Evolutionary conservation across 2,329 filamentous ascomycete species (phyloP).

Genomic region (Colletotrichum liriopes): DNA sequence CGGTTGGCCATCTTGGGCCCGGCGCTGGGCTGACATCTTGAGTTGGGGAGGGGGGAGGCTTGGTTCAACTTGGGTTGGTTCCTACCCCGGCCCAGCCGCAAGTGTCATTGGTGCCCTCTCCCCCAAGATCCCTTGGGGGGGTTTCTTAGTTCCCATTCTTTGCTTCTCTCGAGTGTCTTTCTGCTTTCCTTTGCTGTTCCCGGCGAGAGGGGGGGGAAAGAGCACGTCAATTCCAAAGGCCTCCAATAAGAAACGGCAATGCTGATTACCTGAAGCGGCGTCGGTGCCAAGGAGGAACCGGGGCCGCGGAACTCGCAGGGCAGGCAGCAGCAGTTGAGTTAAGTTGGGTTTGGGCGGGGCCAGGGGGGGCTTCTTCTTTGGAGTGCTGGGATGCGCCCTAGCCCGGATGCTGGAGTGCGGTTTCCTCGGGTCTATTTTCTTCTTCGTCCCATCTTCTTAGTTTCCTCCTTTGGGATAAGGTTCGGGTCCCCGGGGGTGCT

Average conservation of each 20-base stretch:
- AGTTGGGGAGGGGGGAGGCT: neutral
- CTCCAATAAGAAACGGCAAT: neutral
- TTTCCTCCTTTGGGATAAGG: neutral
- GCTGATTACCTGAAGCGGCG: neutral
- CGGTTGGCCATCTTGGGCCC: neutral
- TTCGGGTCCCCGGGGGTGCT: neutral
- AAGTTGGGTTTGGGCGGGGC: neutral
- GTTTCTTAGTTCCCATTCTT: neutral
- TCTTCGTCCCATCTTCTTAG: neutral
- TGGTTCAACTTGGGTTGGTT: no score
- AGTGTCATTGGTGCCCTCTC: neutral
- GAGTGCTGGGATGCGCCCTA: neutral
- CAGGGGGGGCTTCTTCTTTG: neutral
- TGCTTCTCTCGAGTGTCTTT: neutral
- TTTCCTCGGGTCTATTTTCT: neutral
- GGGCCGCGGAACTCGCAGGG: neutral
- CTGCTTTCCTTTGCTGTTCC: neutral
- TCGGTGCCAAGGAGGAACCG: neutral
- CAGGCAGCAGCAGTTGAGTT: neutral
- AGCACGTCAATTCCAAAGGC: neutral
- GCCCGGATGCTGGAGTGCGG: neutral
- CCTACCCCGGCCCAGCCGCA: neutral
- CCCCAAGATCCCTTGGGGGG: neutral
- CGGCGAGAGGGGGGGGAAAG: no score
- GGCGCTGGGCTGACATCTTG: neutral